These are phyloP conservation scores for Aspergillus texensis DNA, from an alignment of 2,329 filamentous ascomycete species.

Conservation along the genomic window DNA sequence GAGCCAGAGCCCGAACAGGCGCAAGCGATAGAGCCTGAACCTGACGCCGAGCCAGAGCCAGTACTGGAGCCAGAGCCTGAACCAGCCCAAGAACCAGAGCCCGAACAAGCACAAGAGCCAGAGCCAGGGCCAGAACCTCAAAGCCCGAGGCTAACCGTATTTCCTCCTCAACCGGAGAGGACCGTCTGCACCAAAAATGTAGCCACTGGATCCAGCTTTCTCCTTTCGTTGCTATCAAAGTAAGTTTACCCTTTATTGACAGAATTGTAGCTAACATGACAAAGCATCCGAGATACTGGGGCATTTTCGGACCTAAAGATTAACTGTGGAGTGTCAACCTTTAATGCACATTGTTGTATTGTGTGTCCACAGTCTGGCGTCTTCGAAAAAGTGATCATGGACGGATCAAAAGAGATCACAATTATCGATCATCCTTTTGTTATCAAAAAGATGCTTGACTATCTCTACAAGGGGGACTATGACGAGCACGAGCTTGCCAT, in stretches of 20 bases:
- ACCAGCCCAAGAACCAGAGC: background rate
- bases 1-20: no score
- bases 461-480: constrained; percentile 9
- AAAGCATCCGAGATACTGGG: constrained; percentile 1
- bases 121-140: no score
- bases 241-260: background rate
- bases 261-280: background rate
- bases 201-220: background rate
- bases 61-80: no score
- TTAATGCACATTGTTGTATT: constrained; percentile 5
- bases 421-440: constrained; percentile 5
- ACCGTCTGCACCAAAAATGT: background rate
- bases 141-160: background rate
- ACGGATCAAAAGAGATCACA: background rate
- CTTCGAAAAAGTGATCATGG: constrained; percentile 2
- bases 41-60: no score
- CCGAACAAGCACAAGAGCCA: no score
- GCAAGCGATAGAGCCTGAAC: no score
- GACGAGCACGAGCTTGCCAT: background rate
- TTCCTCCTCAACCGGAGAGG: background rate
- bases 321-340: background rate
- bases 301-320: background rate
- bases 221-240: background rate
- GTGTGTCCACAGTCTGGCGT: constrained; percentile 7
- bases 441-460: constrained; percentile 8